These are phyloP conservation scores for Lentinula lateritia DNA, from an alignment of 768 basidiomycete genomes.

Conservation along the genomic window DNA sequence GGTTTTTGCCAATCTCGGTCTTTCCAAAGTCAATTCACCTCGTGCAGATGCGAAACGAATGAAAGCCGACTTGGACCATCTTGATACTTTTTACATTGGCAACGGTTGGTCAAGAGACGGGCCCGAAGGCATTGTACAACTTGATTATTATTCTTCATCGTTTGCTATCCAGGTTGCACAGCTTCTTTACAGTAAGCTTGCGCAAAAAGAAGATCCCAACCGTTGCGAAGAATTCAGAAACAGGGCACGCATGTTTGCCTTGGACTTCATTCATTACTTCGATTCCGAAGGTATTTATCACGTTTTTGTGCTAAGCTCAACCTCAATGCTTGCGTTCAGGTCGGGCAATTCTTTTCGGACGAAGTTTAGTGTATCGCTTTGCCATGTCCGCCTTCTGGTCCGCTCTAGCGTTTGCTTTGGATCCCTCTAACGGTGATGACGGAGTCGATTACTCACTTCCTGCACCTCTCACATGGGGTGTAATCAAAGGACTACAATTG, in stretches of 20 bases:
- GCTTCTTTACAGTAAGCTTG: conserved; percentile 64
- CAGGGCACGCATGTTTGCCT: conserved; percentile 55
- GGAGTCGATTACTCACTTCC: conserved; percentile 33
- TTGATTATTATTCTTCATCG: conserved; percentile 75
- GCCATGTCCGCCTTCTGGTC: conserved; percentile 83
- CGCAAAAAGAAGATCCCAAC: conserved; percentile 54
- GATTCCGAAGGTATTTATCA: conserved; percentile 53
- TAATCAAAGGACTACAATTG: conserved; percentile 66
- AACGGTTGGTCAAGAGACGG: conserved; percentile 77
- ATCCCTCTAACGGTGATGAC: conserved; percentile 29
- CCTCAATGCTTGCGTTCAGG: conserved; percentile 29
- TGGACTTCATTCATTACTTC: conserved; percentile 73
- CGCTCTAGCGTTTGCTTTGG: conserved; percentile 59
- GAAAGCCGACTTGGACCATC: conserved; percentile 69
- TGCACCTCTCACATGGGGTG: conserved; percentile 69
- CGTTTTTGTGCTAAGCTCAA: not conserved
- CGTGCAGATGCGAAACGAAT: conserved; percentile 55
- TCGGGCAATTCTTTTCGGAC: conserved; percentile 69
- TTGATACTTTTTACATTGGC: conserved; percentile 75
- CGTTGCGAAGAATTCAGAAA: conserved; percentile 61
- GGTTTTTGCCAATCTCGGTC: conserved; percentile 73
- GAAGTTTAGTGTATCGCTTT: conserved; percentile 73
- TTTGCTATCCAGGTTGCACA: conserved; percentile 78
- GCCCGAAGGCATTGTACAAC: conserved; percentile 70
- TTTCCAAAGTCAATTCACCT: conserved; percentile 54